Evolutionary conservation across 352 stramenopile genomes (phyloP).

Genomic region (Phytophthora idaei): DNA sequence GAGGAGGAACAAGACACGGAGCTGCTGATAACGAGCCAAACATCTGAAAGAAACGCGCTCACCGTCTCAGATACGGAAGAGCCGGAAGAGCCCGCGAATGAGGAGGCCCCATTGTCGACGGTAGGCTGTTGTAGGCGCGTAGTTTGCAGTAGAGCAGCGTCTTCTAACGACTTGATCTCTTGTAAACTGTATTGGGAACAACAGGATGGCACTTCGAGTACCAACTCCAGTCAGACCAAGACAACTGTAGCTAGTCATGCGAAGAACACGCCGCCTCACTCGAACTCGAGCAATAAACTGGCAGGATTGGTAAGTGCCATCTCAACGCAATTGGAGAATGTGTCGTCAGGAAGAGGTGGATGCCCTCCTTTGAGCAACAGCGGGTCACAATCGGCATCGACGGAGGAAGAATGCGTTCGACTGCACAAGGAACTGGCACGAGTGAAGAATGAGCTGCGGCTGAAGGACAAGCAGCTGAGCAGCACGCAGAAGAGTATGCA

Average conservation of each 20-base stretch:
- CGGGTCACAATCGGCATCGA: constrained; percentile 10
- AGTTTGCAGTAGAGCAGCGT: background rate
- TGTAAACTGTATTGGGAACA: constrained; percentile 4
- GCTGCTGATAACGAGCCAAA: constrained; percentile 33
- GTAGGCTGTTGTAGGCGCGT: constrained; percentile 4
- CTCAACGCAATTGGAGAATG: constrained; percentile 36
- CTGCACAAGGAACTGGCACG: constrained; percentile 63
- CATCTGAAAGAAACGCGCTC: constrained; percentile 14
- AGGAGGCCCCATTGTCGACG: constrained; percentile 15
- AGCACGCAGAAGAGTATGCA: constrained; percentile 62
- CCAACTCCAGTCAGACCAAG: constrained; percentile 23
- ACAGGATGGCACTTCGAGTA: constrained; percentile 23
- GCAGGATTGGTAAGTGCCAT: constrained; percentile 39
- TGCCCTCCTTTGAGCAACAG: constrained; percentile 22
- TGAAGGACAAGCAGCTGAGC: constrained; percentile 68
- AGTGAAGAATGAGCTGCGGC: constrained; percentile 55
- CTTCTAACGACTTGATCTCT: constrained; percentile 4
- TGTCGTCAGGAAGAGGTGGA: constrained; percentile 28
- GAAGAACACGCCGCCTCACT: constrained; percentile 32
- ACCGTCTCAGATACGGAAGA: constrained; percentile 16
- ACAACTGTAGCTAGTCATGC: background rate
- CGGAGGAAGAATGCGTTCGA: constrained; percentile 36
- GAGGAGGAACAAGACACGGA: constrained; percentile 28
- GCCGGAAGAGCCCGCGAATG: background rate
- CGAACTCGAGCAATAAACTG: constrained; percentile 39